phyloP scores from a whole-genome alignment of 306 rosid genomes.

The Quercus cerris region DNA sequence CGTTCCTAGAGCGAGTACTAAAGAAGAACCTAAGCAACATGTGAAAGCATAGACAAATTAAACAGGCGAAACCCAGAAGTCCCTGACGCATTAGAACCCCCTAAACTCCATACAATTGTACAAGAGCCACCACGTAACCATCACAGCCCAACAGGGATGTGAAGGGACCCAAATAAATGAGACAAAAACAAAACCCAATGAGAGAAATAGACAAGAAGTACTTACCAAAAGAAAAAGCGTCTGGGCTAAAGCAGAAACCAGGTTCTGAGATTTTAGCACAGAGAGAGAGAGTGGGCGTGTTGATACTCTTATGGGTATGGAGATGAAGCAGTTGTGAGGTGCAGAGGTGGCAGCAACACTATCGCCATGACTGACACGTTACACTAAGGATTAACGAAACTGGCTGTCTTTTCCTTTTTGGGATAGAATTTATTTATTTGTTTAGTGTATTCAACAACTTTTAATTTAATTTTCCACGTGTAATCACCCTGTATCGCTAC shows the following conservation, averaged over 20 bases:
- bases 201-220: not conserved
- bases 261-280: not conserved
- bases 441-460: too few species aligned
- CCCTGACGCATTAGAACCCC: not conserved
- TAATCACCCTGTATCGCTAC: too few species aligned
- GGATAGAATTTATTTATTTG: too few species aligned
- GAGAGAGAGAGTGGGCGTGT: not conserved
- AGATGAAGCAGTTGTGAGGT: not conserved
- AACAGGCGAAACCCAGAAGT: not conserved
- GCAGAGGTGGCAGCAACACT: slow-evolving; percentile 13
- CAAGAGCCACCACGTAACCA: too few species aligned
- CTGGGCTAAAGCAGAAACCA: not conserved
- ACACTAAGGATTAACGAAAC: not conserved
- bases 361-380: slow-evolving; percentile 26
- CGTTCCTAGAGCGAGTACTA: not conserved
- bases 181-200: not conserved
- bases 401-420: too few species aligned
- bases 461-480: too few species aligned
- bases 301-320: not conserved
- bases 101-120: not conserved
- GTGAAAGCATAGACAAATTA: not conserved
- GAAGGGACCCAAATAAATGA: too few species aligned
- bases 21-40: not conserved
- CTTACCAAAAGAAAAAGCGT: not conserved
- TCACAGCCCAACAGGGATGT: too few species aligned